Conservation (phyloP, 2,329 filamentous ascomycete genomes). For the Stagonosporopsis cucurbitacearum region DNA sequence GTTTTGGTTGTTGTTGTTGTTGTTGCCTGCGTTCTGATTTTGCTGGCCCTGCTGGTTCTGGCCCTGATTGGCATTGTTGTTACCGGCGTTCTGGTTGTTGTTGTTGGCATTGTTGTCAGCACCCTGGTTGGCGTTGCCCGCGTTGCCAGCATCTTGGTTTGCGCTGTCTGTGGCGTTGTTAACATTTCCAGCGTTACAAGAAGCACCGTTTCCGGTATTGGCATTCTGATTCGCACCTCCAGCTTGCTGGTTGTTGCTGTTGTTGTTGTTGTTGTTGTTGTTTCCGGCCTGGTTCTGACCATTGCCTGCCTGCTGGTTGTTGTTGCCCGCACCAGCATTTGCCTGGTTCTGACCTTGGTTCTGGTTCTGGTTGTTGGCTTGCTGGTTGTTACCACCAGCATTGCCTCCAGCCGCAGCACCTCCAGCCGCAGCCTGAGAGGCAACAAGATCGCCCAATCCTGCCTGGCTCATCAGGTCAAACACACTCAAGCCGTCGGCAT, state of each 20-base stretch:
- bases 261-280: slow-evolving; percentile 15
- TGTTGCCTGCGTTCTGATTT: slow-evolving; percentile 12
- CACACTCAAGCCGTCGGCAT: slow-evolving; percentile 67
- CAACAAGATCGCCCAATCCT: slow-evolving; percentile 69
- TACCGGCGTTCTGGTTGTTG: slow-evolving; percentile 3
- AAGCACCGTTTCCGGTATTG: slow-evolving; percentile 13
- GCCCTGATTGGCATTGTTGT: slow-evolving; percentile 20
- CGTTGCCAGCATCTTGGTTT: not conserved
- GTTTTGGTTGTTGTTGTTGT: slow-evolving; percentile 21
- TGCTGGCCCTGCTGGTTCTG: slow-evolving; percentile 18
- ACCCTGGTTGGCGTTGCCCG: slow-evolving; percentile 4
- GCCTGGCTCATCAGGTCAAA: slow-evolving; percentile 68
- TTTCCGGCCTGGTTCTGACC: slow-evolving; percentile 11
- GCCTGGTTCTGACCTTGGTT: slow-evolving; percentile 8
- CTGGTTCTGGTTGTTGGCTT: slow-evolving; percentile 11
- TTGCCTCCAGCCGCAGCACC: slow-evolving; percentile 3
- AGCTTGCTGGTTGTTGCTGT: slow-evolving; percentile 24
- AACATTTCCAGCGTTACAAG: not conserved
- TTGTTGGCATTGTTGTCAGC: slow-evolving; percentile 11
- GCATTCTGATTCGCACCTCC: slow-evolving; percentile 13
- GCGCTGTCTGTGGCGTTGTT: slow-evolving; percentile 13
- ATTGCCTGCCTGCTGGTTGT: slow-evolving; percentile 17
- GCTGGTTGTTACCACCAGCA: slow-evolving; percentile 13
- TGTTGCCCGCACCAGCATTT: not conserved
- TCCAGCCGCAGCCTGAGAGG: slow-evolving; percentile 42